Percentiles rank a stretch among this genome's conserved stretches.
Conservation (phyloP, 176 grass and related monocot species). For the Avena atlantica region DNA sequence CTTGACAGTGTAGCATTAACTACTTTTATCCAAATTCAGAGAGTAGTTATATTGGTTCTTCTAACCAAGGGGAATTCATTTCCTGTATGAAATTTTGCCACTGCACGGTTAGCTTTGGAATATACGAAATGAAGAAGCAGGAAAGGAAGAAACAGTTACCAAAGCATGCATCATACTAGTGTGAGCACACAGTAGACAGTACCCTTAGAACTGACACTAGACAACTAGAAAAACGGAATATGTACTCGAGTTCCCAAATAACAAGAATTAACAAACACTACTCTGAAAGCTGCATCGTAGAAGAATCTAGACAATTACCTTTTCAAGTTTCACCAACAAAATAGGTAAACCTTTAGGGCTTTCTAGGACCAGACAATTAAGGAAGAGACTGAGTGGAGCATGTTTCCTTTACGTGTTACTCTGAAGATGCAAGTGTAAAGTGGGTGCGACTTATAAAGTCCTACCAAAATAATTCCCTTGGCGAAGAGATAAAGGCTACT, state of each 20-base stretch:
- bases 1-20: constrained; percentile 3
- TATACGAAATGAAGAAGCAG: constrained; percentile 14
- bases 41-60: background rate
- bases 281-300: constrained; percentile 8
- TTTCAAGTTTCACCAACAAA: background rate
- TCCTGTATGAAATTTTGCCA: background rate
- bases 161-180: constrained; percentile 21
- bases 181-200: constrained; percentile 6
- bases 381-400: constrained; percentile 37
- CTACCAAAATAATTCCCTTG: background rate
- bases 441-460: constrained; percentile 26
- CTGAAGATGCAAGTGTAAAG: constrained; percentile 34
- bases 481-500: background rate
- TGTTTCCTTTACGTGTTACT: constrained; percentile 34
- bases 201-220: constrained; percentile 24
- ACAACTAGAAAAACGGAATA: constrained; percentile 35
- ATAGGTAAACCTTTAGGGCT: constrained; percentile 34
- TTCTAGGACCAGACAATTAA: constrained; percentile 50
- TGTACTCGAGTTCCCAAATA: constrained; percentile 34
- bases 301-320: constrained; percentile 1
- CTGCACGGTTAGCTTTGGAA: background rate
- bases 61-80: constrained; percentile 9
- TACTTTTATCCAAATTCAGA: background rate
- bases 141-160: constrained; percentile 28
- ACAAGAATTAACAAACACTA: constrained; percentile 31